phyloP scores from a whole-genome alignment of 2,329 filamentous ascomycete genomes.

The Eutypa lata region DNA sequence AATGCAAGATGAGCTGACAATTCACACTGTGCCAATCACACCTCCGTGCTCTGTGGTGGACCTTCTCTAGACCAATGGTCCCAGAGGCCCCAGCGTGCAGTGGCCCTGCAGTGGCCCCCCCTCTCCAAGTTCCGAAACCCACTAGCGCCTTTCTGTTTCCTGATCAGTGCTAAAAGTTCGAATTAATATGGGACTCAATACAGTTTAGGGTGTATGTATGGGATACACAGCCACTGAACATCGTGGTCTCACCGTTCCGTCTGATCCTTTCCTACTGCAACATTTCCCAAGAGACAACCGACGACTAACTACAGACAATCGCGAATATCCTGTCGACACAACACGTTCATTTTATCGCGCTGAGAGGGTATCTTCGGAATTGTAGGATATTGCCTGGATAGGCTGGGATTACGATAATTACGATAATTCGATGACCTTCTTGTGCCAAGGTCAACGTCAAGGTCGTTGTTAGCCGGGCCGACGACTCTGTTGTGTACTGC shows the following conservation, averaged over 20 bases:
- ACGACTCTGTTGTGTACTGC: constrained; percentile 21
- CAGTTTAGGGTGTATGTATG: background rate
- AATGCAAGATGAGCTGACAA: background rate
- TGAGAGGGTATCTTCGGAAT: no score
- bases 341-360: background rate
- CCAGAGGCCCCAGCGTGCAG: no score
- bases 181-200: background rate
- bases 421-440: constrained; percentile 21
- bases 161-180: constrained; percentile 7
- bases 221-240: constrained; percentile 1
- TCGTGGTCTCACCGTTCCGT: background rate
- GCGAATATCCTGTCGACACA: background rate
- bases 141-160: constrained; percentile 14
- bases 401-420: no score
- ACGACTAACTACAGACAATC: background rate
- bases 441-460: constrained; percentile 10
- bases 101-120: background rate
- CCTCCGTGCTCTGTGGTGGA: no score
- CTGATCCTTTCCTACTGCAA: background rate
- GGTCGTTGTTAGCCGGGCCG: constrained; percentile 19
- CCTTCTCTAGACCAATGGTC: no score
- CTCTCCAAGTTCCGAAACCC: constrained; percentile 20
- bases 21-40: no score
- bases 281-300: background rate
- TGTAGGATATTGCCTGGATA: no score